Conservation (phyloP, 2,329 filamentous ascomycete genomes). For the Thermoascus crustaceus region DNA sequence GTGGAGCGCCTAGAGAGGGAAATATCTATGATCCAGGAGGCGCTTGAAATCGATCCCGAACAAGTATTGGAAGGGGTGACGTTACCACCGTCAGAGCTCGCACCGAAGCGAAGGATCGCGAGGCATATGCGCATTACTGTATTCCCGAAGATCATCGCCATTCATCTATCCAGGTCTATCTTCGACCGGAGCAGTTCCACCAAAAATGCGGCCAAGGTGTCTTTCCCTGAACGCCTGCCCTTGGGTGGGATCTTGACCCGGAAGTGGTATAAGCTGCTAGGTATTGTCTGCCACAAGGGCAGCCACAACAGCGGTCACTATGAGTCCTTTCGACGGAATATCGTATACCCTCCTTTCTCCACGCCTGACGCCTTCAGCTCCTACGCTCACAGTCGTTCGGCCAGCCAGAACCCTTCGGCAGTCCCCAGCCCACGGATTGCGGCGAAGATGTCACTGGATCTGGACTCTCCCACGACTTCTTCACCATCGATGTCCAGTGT, state of each 20-base stretch:
- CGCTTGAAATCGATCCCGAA: slow-evolving; percentile 76
- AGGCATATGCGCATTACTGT: slow-evolving; percentile 78
- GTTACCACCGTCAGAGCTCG: slow-evolving; percentile 64
- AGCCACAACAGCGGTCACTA: slow-evolving; percentile 96
- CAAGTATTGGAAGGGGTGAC: slow-evolving; percentile 60
- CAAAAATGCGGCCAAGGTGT: slow-evolving; percentile 91
- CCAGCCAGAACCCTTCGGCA: slow-evolving; percentile 45
- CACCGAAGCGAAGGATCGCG: slow-evolving; percentile 75
- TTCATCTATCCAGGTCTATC: slow-evolving; percentile 89
- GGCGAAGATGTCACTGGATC: slow-evolving; percentile 25
- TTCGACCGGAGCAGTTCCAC: slow-evolving; percentile 73
- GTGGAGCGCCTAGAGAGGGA: slow-evolving; percentile 47
- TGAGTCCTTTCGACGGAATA: slow-evolving; percentile 87
- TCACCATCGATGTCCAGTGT: slow-evolving; percentile 26
- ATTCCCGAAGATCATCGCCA: slow-evolving; percentile 82
- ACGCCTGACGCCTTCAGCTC: slow-evolving; percentile 72
- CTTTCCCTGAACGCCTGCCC: slow-evolving; percentile 79
- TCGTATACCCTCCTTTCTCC: slow-evolving; percentile 67
- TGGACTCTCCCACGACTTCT: slow-evolving; percentile 26
- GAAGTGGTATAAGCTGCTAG: slow-evolving; percentile 74
- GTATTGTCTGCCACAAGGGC: slow-evolving; percentile 87
- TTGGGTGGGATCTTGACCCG: slow-evolving; percentile 71
- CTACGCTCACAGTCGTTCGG: slow-evolving; percentile 56
- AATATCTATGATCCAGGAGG: slow-evolving; percentile 57
- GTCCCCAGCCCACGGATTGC: slow-evolving; percentile 42